Base-by-base conservation (phyloP, 2,329 filamentous ascomycete species). In the Trichothecium roseum region DNA sequence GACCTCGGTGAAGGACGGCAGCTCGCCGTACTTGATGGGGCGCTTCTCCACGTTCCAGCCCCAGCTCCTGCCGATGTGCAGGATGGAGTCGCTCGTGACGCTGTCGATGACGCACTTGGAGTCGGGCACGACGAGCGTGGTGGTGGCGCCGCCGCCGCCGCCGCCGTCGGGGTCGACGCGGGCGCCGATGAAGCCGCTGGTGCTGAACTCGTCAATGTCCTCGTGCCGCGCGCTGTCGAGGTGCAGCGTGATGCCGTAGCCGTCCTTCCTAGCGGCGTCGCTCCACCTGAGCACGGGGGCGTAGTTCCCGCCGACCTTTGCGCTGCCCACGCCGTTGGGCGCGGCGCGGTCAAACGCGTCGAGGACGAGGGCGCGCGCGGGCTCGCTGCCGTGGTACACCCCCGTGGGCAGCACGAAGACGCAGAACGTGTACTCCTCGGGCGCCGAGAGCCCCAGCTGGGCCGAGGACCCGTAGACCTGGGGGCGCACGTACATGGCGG, bases 251-350 rank as follows among this genome's bases (percentile, higher is more conserved):
- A 96, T 96, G n/a, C 85, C 88, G 52, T 74, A 96, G 22, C 89
- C 89, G 40, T 85, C 74, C 14, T 68, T 64, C 39, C 81, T 68
- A 1, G 91, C 89, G 51, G 74, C 80, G 49, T 94, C 87, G 52
- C 84, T 93, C 71, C 85, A 87, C 37, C 83, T 71, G 50, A 96
- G 62, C 5, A 96, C 89, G 3, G 89, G 89, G 8, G 88, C 89
- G 54, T 96, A 96, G 63, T 96, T 96, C 12, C 89, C 91, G 18
- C 91, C 89, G 3, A 96, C 73, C 63, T 96, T 96, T n/a, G 86
- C 89, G 42, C 77, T 80, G 0, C 89, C 89, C 0, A 84, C 93
- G 1, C 89, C 89, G 49, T 87, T 77, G 1, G 91, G 89, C n/a
- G 89, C 89, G 0, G 88, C 76, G 20, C 89, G 84, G 58, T 96